A percentile compares a stretch with the other conserved stretches of the same genome.
Conservation (phyloP, 73 alveolate species). For the Paramecium tetraurelia region DNA sequence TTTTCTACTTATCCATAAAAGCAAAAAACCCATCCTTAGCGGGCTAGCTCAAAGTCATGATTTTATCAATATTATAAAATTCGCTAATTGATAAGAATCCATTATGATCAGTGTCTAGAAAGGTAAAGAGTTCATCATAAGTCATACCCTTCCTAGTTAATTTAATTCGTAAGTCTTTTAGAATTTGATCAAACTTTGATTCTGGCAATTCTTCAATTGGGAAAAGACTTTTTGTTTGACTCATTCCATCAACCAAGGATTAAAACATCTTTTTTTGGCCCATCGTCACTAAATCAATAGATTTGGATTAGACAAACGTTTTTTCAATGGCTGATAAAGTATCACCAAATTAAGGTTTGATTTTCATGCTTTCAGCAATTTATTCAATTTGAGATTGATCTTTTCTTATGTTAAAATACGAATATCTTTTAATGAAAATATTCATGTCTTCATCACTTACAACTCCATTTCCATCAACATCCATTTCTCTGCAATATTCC, state of each 20-base stretch:
- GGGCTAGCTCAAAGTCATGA: conserved; percentile 71
- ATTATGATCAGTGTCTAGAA: conserved; percentile 72
- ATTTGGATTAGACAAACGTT: conserved; percentile 1
- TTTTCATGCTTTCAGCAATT: not conserved
- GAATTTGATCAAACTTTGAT: conserved; percentile 45
- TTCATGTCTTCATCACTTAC: conserved; percentile 52
- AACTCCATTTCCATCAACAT: conserved; percentile 61
- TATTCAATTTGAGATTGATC: conserved; percentile 36
- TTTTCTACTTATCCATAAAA: conserved; percentile 75
- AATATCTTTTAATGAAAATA: conserved; percentile 47
- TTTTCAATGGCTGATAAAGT: not conserved
- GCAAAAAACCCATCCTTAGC: conserved; percentile 87
- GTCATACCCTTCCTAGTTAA: conserved; percentile 51
- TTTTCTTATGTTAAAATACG: conserved; percentile 43
- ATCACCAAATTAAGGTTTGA: not conserved
- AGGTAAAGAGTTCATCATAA: conserved; percentile 58
- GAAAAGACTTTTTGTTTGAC: conserved; percentile 45
- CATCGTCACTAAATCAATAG: conserved; percentile 19
- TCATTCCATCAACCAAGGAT: conserved; percentile 42
- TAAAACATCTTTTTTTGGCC: conserved; percentile 12
- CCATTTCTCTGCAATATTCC: conserved; percentile 54
- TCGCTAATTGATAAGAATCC: conserved; percentile 81
- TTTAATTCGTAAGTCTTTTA: conserved; percentile 58
- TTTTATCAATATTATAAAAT: conserved; percentile 68
- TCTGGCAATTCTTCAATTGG: conserved; percentile 57